Evolutionary conservation across 805 yeast species (phyloP), one percentile per base, ranked within the genome.

Genomic region (Saitoella complicata): DNA sequence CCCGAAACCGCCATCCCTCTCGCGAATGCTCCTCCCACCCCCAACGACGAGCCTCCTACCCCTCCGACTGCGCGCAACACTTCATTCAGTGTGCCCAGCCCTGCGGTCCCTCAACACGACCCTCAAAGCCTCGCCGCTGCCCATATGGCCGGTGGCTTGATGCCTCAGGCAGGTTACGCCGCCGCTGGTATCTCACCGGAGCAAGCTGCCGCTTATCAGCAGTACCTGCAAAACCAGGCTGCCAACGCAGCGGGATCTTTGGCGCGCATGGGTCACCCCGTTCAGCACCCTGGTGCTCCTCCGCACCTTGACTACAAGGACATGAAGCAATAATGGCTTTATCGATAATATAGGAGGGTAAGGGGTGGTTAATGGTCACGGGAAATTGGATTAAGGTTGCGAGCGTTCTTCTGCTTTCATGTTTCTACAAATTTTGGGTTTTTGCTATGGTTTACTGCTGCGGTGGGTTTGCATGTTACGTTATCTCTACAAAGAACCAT

Each of bases 131-230:
- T 70, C 60, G 56, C 49, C 49, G 54, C 50, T 70, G 72, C 44
- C 65, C 65, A 59, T 69, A 67, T 46, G 70, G 66, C 55, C 72
- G 67, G 44, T 55, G 60, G 67, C 59, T 53, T 63, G 46, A 48
- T 58, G 43, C 41, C 38, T 10, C 46, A 43, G 38, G 45, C 37
- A 21, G 52, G 46, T 6, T 43, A 37, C 21, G 50, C 42, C 31
- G 47, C 45, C 34, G 49, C 69, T 41, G 73, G 70, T 51, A 61
- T 71, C 49, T 73, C 70, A 52, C 71, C 72, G 41, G 75, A 72
- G 44, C 71, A 67, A 52, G 66, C 69, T 46, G 71, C 71, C 50
- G 80, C 74, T 44, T 76, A 76, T 53, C 77, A 75, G 59, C 80
- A 75, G 52, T 77, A 76, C 60, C 74, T 77, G 45, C 46, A 39